Percentiles rank a stretch among this genome's conserved stretches.
Conservation (phyloP, 257 asterid genomes). For the Thymus mandschuricus region DNA sequence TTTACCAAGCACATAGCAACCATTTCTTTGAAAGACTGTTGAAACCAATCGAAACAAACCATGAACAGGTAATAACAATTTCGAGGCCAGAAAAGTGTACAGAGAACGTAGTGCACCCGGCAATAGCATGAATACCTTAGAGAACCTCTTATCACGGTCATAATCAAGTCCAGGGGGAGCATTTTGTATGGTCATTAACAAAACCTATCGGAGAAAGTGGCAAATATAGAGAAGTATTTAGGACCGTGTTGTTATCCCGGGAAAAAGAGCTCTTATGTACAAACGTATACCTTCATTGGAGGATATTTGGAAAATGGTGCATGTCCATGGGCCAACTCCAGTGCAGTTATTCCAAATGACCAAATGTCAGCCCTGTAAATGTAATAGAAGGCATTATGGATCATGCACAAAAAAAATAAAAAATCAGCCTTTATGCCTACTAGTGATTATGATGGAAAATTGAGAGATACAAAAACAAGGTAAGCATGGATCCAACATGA, state of each 20-base stretch:
- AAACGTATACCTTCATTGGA: slow-evolving; percentile 86
- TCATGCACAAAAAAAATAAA: slow-evolving; percentile 17
- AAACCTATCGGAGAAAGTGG: slow-evolving; percentile 61
- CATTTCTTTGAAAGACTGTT: slow-evolving; percentile 98
- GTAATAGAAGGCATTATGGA: slow-evolving; percentile 18
- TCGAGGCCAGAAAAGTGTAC: slow-evolving; percentile 20
- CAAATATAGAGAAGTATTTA: slow-evolving; percentile 27
- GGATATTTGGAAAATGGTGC: slow-evolving; percentile 99
- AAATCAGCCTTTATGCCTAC: slow-evolving; percentile 2
- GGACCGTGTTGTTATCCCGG: slow-evolving; percentile 10
- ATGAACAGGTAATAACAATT: slow-evolving; percentile 28
- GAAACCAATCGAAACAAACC: slow-evolving; percentile 34
- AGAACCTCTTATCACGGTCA: slow-evolving; percentile 97
- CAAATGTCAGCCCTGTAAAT: slow-evolving; percentile 94
- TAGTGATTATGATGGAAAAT: slow-evolving; percentile 1
- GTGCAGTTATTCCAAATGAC: slow-evolving; percentile 99
- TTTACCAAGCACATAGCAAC: slow-evolving; percentile 99
- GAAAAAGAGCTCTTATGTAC: slow-evolving; percentile 27
- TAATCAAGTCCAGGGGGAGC: slow-evolving; percentile 99
- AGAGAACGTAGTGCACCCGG: slow-evolving; percentile 27
- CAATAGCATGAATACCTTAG: slow-evolving; percentile 65
- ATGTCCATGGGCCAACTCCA: slow-evolving; percentile 99
- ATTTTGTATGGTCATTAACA: slow-evolving; percentile 95
- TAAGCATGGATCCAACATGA: slow-evolving; percentile 25
- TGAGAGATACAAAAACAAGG: slow-evolving; percentile 13